Conservation (phyloP, 495 filamentous ascomycete species). For the Cercophora samala region DNA sequence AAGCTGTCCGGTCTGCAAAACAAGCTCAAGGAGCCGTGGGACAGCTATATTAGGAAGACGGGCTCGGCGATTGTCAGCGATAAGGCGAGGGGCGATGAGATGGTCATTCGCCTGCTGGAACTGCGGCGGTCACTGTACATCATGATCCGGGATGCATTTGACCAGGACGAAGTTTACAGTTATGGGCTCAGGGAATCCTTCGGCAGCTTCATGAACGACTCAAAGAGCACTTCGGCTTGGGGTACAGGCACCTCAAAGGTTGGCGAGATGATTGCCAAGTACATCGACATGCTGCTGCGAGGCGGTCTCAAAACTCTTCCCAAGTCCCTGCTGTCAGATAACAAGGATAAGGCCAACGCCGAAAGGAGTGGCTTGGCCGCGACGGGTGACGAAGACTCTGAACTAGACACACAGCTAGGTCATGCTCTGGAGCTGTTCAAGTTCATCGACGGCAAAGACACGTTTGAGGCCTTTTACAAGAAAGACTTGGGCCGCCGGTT, state of each 20-base stretch:
- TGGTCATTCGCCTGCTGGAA: constrained; percentile 77
- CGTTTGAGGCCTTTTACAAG: constrained; percentile 99
- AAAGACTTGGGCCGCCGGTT: constrained; percentile 87
- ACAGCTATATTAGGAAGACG: constrained; percentile 70
- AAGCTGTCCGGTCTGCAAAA: constrained; percentile 59
- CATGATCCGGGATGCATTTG: constrained; percentile 69
- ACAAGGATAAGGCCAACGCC: constrained; percentile 47
- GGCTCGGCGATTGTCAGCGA: constrained; percentile 79
- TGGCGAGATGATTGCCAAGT: constrained; percentile 97
- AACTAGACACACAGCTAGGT: constrained; percentile 85
- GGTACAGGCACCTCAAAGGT: constrained; percentile 85
- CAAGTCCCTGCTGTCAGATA: constrained; percentile 50
- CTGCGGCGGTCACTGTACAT: constrained; percentile 79
- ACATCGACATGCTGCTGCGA: constrained; percentile 85
- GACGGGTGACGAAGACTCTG: constrained; percentile 79
- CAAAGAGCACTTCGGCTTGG: constrained; percentile 63
- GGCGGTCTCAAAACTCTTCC: constrained; percentile 80
- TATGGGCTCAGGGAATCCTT: constrained; percentile 81
- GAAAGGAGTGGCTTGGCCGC: constrained; percentile 53
- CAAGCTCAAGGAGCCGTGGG: constrained; percentile 67
- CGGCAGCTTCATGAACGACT: constrained; percentile 84
- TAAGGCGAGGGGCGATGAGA: constrained; percentile 70
- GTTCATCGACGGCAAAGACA: constrained; percentile 94
- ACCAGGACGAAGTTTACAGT: constrained; percentile 66
- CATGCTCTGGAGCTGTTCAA: constrained; percentile 90